Evolutionary conservation across 441 rosid genomes (phyloP), one percentile per base, ranked within the genome.

Genomic region (Raphanus hybrid): DNA sequence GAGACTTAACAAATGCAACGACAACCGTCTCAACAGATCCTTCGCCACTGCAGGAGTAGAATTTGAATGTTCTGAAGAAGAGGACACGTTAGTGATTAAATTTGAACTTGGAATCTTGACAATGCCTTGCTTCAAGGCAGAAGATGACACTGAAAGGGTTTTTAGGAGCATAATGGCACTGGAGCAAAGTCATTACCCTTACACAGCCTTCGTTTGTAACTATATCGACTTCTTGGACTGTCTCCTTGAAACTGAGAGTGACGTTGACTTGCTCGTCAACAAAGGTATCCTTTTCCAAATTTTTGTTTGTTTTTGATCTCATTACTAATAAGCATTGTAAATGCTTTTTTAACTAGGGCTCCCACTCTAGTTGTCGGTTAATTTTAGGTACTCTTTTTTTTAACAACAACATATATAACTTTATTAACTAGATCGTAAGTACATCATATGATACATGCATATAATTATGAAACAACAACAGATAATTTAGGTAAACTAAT

Each of bases 121-220:
- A 34, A 67, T 78, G 57, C 81, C 77, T 60, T 78, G 74, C 39
- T 73, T 78, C 65, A 15, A 4, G 67, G 76, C 68, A 1, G 73
- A 66, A 11, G 73, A 57, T 45, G 12, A 45, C 29, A 77, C 68
- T 2, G 76, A 77, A 58, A 77, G 67, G 37, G 1, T 41, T 5
- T 0, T 65, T 32, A 71, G 76, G 48, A 77, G 72, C 27, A 1
- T 77, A 35, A 77, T 78, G 81, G 81, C 77, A 14, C 64, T 72
- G 2, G 77, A 73, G 58, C 81, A 78, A 67, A 67, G 77, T n/a
- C 81, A 78, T 78, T 78, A 78, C n/a, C 69, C 64, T 59, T 0
- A 0, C 18, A 1, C 69, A 1, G 69, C 77, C 26, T 72, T 29
- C 67, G 64, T 67, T 48, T 78, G 77, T 67, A 71, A 77, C 67